These are phyloP conservation scores for Blastobotrys buckinghamii DNA, from an alignment of 1,139 yeast species.

Conservation along the genomic window DNA sequence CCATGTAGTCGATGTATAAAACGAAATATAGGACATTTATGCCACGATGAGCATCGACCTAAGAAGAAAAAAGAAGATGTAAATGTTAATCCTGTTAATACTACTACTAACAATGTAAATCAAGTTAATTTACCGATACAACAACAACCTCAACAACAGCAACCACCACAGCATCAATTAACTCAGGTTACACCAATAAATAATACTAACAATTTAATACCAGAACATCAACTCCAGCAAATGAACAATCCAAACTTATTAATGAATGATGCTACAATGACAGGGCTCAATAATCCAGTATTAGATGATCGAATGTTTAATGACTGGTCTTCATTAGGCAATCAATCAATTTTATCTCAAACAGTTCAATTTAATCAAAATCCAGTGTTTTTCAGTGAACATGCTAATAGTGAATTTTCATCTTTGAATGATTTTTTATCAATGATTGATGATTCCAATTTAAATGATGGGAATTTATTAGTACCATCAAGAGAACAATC, in stretches of 20 bases:
- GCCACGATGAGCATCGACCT: slow-evolving; percentile 65
- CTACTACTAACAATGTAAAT: neutral
- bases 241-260: neutral
- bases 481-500: neutral
- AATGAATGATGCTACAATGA: no score
- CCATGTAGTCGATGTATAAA: slow-evolving; percentile 88
- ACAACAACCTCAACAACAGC: neutral
- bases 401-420: slow-evolving; percentile 89
- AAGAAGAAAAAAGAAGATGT: slow-evolving; percentile 13
- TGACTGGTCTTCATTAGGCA: slow-evolving; percentile 25
- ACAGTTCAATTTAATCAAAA: slow-evolving; percentile 28
- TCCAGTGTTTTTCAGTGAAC: slow-evolving; percentile 77
- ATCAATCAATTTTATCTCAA: slow-evolving; percentile 23
- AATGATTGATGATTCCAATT: slow-evolving; percentile 75
- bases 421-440: slow-evolving; percentile 84
- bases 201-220: neutral
- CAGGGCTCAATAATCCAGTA: neutral
- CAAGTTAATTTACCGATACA: neutral
- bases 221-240: neutral
- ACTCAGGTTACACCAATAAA: neutral
- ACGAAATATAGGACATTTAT: slow-evolving; percentile 82
- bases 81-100: neutral
- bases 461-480: neutral
- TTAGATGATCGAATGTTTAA: slow-evolving; percentile 5
- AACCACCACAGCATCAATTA: neutral